Evolutionary conservation across 164 flowering plant species (phyloP).

Genomic region (Hamamelis virginiana): DNA sequence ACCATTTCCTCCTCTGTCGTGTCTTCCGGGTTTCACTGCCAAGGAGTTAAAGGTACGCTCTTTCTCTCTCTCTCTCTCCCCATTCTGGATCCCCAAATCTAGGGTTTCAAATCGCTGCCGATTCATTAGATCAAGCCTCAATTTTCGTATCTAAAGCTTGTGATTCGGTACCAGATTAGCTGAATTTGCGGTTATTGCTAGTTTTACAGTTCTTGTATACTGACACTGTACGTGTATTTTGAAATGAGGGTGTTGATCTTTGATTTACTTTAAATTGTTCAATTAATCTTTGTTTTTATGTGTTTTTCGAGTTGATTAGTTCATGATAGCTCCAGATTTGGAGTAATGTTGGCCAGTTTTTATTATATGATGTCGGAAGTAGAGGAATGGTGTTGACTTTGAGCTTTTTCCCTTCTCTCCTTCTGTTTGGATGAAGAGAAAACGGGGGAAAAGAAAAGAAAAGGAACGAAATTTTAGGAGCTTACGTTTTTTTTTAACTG

Average conservation of each 20-base stretch:
- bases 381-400: constrained; percentile 9
- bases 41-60: constrained; percentile 17
- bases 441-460: neutral
- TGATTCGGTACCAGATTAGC: neutral
- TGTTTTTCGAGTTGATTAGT: constrained; percentile 1
- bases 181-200: neutral
- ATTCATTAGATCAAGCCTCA: neutral
- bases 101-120: constrained; percentile 19
- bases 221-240: neutral
- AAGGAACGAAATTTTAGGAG: too few species aligned
- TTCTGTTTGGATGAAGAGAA: neutral
- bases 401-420: neutral
- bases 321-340: constrained; percentile 7
- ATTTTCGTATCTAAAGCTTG: neutral
- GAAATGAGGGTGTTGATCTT: neutral
- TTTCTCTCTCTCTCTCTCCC: constrained; percentile 14
- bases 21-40: constrained; percentile 23
- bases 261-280: neutral
- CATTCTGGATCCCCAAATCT: constrained; percentile 35
- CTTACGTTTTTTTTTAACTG: too few species aligned
- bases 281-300: neutral
- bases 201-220: neutral
- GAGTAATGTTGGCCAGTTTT: constrained; percentile 5
- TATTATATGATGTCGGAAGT: neutral
- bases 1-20: constrained; percentile 11